Base-by-base conservation (phyloP, 129 eudicot genomes). In the Saposhnikovia divaricata region DNA sequence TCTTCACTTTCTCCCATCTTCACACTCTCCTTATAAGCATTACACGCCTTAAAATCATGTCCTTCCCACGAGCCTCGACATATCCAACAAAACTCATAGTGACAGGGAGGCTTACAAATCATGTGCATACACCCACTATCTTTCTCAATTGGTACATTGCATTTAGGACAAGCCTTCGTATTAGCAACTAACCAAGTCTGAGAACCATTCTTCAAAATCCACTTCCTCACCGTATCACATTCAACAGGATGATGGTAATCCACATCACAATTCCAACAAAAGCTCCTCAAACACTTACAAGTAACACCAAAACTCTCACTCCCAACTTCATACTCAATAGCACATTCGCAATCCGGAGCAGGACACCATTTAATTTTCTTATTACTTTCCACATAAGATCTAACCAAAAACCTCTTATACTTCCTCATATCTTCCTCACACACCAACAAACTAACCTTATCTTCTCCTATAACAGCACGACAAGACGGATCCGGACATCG, bases 211-310 rank as follows among this genome's bases (percentile, higher is more conserved):
- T 87, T 89, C 45, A 48, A 8, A 21, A 74, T 72, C 96, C 96
- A 88, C 50, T 80, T 74, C 0, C 77, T 83, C 77, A 84, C 88
- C 11, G 82, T 84, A 4, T 80, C 82, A 47, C 96, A 91, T 46
- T 77, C 89, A 55, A 89, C 82, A 0, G 93, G 96, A 43, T 89
- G 75, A 79, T 91, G 96, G 34, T 81, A 77, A 66, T 89, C 93
- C 76, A 85, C 82, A 37, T 73, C 44, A 77, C 93, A 74, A 74
- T 74, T 44, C 77, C 77, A 74, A 25, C 77, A 74, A 74, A 74
- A 74, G 0, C 77, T 31, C 3, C 12, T 0, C 77, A 23, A 25
- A 74, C 77, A 74, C 7, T 44, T 25, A 1, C 77, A 74, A 43
- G n/a, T 42, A 44, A 74, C 77, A 28, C 50, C 57, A 31, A 4